Evolutionary conservation across 140 eudicot species (phyloP), one percentile per base, ranked within the genome.

Genomic region (Cichorium intybus): DNA sequence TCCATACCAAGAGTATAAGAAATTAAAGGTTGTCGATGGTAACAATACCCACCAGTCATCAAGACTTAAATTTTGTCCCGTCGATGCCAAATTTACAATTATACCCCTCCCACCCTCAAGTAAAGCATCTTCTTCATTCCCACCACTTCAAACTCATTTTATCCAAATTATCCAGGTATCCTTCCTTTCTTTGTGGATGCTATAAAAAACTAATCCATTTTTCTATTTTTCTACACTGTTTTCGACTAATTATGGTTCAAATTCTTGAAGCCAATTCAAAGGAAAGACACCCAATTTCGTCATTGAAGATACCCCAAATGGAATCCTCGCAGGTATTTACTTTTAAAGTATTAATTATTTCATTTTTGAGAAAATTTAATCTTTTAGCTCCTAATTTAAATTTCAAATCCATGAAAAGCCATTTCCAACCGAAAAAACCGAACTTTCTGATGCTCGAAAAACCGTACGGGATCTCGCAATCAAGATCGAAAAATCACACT

Each of bases 401-500:
- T 59, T 53, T 28, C 43, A 11, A 2, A 43, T 59, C 45, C 41
- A 41, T 71, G 18, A 81, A 79, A 79, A 74, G 72, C 67, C 59
- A 56, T 26, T 69, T 71, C 39, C 77, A 64, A 61, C 74, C 54
- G 90, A 82, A 70, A 56, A 82, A 70, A 56, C 70, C 0, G 88
- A 82, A 76, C 90, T 90, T 31, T 69, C 48, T n/a, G 62, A 65
- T 20, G 94, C 95, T 8, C 85, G 78, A 51, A 78, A 70, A 75
- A 78, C 72, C 4, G 95, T 78, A 11, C 80, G 61, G 50, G 68
- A 80, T 49, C 71, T 90, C 29, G 79, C 78, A 48, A 72, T 51
- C 7, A 81, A 69, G 65, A 87, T 84, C 7, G 89, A 84, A 62
- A 85, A 81, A 72, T 64, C 85, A 24, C 80, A 81, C 61, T 68